phyloP scores from a whole-genome alignment of 495 filamentous ascomycete genomes.

The Delitschia confertaspora region DNA sequence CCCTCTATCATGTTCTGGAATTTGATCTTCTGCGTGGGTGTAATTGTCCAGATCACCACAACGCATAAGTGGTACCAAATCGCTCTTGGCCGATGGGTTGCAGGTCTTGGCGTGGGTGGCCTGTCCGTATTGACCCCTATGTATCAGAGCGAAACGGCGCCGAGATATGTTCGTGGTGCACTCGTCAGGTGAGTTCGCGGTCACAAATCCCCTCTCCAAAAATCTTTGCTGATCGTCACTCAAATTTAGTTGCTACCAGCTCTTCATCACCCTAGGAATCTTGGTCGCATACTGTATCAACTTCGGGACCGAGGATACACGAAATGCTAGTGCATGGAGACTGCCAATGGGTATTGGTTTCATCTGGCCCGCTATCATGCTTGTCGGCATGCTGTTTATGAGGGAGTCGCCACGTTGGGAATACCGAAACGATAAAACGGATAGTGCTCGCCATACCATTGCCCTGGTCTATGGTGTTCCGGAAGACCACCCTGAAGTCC shows the following conservation, averaged over 20 bases:
- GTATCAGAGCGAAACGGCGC: conserved; percentile 72
- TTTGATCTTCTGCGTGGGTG: conserved; percentile 26
- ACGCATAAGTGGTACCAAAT: conserved; percentile 22
- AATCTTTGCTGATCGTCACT: not conserved
- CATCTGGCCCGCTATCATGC: conserved; percentile 7
- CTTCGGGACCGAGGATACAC: conserved; percentile 41
- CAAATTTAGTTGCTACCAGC: conserved; percentile 38
- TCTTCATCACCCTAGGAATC: conserved; percentile 70
- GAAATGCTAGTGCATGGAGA: conserved; percentile 1
- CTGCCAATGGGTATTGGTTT: conserved; percentile 14
- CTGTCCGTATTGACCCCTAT: conserved; percentile 58
- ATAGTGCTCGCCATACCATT: not conserved
- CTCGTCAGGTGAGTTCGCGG: conserved; percentile 60
- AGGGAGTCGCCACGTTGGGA: conserved; percentile 15
- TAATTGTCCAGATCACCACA: conserved; percentile 29
- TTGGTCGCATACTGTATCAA: conserved; percentile 66
- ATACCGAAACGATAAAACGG: conserved; percentile 1
- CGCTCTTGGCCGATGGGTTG: conserved; percentile 60
- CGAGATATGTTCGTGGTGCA: conserved; percentile 71
- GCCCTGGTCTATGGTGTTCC: conserved; percentile 1
- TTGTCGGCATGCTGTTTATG: conserved; percentile 13
- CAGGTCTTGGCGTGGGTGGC: conserved; percentile 73
- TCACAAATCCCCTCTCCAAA: not conserved
- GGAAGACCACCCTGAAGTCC: not conserved
- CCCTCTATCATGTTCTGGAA: conserved; percentile 18